Evolutionary conservation across 1,139 yeast species (phyloP), one percentile per base, ranked within the genome.

Genomic region (Geotrichum carabidarum): DNA sequence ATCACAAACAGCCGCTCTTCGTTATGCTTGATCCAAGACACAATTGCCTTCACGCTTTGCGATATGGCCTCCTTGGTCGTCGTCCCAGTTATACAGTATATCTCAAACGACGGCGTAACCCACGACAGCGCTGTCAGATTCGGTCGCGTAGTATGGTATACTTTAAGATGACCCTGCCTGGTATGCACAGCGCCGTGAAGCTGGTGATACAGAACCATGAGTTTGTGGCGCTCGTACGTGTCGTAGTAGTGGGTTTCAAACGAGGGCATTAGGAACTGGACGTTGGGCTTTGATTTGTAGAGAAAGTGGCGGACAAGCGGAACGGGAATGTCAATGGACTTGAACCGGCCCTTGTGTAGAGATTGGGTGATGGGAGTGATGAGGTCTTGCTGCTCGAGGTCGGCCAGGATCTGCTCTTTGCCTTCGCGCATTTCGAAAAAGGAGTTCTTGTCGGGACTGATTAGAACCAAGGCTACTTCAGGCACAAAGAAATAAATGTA

Each of bases 381-480:
- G 9, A 76, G 64, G 11, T 65, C 62, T 42, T 71, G 68, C 9
- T 69, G 66, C 9, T 65, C 65, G 42, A 81, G 60, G 37, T 75
- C 76, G 30, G 69, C 67, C 22, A 84, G 69, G 14, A 91, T 78
- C 44, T 73, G 74, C 43, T 76, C 74, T 1, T 88, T 81, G 1
- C 82, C 75, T 41, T 76, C 75, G 59, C 86, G 82, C 77, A 93
- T 78, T 56, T 83, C 84, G 66, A 80, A 88, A 65, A 93, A 93
- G 1, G 90, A 77, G 64, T 86, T 87, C 66, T 86, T 87, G 68
- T 84, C 90, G 1, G 96, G 91, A 61, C 94, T 83, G 9, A 93
- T 78, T 36, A 93, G 72, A 2, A 89, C 82, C 9, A 93, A 71
- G 0, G 85, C 85, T 1, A 86, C 68, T 40, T 78, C 74, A 2